Base-by-base conservation (phyloP, 495 filamentous ascomycete genomes). In the Hypomontagnella monticulosa region DNA sequence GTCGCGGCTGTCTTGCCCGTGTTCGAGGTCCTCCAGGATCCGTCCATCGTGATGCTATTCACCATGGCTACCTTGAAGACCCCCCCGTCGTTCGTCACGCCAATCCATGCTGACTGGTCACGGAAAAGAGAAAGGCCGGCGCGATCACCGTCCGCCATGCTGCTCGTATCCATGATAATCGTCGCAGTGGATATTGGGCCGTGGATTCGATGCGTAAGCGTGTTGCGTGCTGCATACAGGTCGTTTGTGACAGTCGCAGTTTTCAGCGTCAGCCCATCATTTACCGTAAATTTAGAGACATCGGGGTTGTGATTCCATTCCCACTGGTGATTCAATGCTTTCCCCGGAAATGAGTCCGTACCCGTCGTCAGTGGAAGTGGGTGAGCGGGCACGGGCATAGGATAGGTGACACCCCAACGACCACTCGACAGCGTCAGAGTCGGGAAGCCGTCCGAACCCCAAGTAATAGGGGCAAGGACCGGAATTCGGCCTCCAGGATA, bases 251-350 rank as follows among this genome's bases (percentile, higher is more conserved):
- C 46, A 4, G 46, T 49, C 6, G 23, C 46, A 16, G 46, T 49
- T 14, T 49, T 23, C n/a, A 49, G 27, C 32, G 46, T 49, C 16
- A 49, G 32, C 0, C 46, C 46, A 23, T 49, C 46, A n/a, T n/a
- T 34, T 15, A 49, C n/a, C 3, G 10, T 49, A 23, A 49, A 49
- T 27, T 49, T 49, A 6, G 27, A 6, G 12, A 10, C 32, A n/a
- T 49, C 46, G 0, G 46, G 46, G n/a, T 49, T 49, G 33, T 49
- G 46, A n/a, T 49, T 49, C 46, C 46, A 49, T 14, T 49, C 46
- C 46, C 46, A 49, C n/a, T 49, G 46, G 11, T 49, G 46, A 9
- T 27, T 49, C 27, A 49, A 33, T 4, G 46, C 27, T n/a, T 20
- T 49, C 4, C 46, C 46, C 4, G 46, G 33, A n/a, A 49, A 49